Conservation (phyloP, 2,329 filamentous ascomycete genomes). For the Neurospora sp. region DNA sequence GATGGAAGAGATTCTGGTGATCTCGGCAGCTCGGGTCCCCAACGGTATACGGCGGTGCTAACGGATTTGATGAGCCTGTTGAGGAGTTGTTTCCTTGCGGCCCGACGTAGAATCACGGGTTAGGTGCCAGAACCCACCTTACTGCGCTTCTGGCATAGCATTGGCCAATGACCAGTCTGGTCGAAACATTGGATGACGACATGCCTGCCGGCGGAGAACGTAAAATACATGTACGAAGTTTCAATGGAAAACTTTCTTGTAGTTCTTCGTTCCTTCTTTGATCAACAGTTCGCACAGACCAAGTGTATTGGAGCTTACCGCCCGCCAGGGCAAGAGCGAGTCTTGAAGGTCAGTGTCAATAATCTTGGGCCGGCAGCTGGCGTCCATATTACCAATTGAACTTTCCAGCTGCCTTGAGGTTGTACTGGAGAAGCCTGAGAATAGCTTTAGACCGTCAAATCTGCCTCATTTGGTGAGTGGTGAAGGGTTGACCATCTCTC, state of each 20-base stretch:
- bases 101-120: background rate
- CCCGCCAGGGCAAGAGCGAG: background rate
- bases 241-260: background rate
- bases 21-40: background rate
- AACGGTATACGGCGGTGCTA: background rate
- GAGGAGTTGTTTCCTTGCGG: background rate
- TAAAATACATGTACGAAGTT: background rate
- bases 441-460: background rate
- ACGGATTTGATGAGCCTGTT: background rate
- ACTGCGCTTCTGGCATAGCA: background rate
- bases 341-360: background rate
- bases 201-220: background rate
- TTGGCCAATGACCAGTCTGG: background rate
- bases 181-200: background rate
- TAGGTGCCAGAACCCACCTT: background rate
- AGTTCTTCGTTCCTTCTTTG: background rate
- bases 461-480: background rate
- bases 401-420: background rate
- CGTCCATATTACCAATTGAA: background rate
- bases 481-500: background rate
- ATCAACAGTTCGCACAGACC: background rate
- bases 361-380: background rate
- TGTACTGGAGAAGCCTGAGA: background rate
- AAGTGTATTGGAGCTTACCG: background rate
- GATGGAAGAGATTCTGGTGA: background rate